Base-by-base conservation (phyloP, 495 filamentous ascomycete genomes). In the Xylaria longipes region DNA sequence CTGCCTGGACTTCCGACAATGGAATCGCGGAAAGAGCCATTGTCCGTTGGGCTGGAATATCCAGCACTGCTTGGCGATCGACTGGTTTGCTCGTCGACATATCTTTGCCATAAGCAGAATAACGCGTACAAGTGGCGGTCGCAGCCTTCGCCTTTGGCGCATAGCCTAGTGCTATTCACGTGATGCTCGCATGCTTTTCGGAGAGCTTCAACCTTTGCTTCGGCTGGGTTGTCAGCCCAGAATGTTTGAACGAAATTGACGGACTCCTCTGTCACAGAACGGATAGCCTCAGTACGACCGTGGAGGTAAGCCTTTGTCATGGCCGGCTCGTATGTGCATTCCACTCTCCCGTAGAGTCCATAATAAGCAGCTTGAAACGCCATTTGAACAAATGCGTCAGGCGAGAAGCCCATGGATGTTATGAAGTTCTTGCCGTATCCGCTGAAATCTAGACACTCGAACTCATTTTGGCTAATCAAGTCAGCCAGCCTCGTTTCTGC, bases 341-440 rank as follows among this genome's bases (percentile, higher is more conserved):
- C 96, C 6, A 97, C 87, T 5, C 94, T 89, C 7, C 96, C 96
- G 75, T 99, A 99, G 41, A 99, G 89, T 37, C 97, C 96, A 76
- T 98, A 99, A 84, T 99, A 98, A 17, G 97, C 96, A 35, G 96
- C 96, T 80, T 99, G 96, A 84, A 97, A 98, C 5, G 96, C 97
- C 96, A 98, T 98, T 80, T 99, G 96, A 39, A 99, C 93, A 74
- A 97, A 99, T 1, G 96, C 96, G 79, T 99, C 96, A 0, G 96
- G 96, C 0, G 96, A 98, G 79, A 98, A 97, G 31, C 97, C 97
- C 88, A 94, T 94, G 0, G 93, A 94, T 1, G 94, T 98, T 78
- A 99, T 99, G 75, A 97, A 97, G 81, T 96, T 97, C 87, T 97
- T 97, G 41, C 96, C 96, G 75, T 95, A 99, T 37, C 89, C 88